Conservation (phyloP, 176 grass and related monocot genomes). For the Lolium rigidum region DNA sequence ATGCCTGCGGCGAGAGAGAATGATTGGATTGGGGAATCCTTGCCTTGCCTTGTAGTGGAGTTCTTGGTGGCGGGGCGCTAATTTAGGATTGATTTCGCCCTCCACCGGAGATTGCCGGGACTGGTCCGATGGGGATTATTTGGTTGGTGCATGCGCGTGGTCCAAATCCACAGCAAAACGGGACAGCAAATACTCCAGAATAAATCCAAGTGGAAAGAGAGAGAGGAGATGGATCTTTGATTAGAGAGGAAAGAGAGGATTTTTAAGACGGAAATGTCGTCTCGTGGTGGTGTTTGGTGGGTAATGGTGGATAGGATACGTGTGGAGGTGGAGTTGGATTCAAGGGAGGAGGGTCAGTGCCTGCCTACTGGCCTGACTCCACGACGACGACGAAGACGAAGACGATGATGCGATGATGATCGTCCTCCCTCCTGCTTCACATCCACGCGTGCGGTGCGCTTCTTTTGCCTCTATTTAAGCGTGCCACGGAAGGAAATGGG, state of each 20-base stretch:
- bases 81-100: conserved; percentile 40
- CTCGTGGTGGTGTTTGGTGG: conserved; percentile 32
- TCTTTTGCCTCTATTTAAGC: conserved; percentile 23
- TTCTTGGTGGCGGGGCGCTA: conserved; percentile 47
- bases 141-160: conserved; percentile 45
- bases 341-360: conserved; percentile 74
- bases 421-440: neutral
- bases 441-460: conserved; percentile 39
- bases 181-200: neutral
- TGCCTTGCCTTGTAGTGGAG: conserved; percentile 39
- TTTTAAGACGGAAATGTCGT: conserved; percentile 44
- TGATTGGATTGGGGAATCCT: conserved; percentile 36
- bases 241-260: neutral
- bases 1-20: conserved; percentile 41
- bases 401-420: conserved; percentile 38
- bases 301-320: conserved; percentile 46
- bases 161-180: conserved; percentile 45
- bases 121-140: conserved; percentile 18
- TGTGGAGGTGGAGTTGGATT: conserved; percentile 69
- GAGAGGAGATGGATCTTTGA: conserved; percentile 14
- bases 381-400: conserved; percentile 20
- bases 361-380: neutral
- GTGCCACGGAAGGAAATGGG: neutral
- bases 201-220: conserved; percentile 25
- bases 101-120: conserved; percentile 30